Evolutionary conservation across 2,329 filamentous ascomycete species (phyloP).

Genomic region (Stagonosporopsis vannaccii): DNA sequence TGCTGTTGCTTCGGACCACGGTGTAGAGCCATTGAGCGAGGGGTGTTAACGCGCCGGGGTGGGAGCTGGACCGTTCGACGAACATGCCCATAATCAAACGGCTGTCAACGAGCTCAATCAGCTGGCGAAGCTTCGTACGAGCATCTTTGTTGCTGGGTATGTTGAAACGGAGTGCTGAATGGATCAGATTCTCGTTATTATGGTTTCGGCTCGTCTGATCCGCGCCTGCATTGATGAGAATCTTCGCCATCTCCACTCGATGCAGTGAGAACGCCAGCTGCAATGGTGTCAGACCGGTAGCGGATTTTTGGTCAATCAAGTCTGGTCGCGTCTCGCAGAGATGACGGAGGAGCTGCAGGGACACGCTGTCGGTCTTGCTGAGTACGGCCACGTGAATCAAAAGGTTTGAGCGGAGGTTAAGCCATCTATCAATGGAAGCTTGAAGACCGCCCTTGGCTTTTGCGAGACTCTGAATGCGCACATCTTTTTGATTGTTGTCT

Average conservation of each 20-base stretch:
- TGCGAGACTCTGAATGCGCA: slow-evolving; percentile 67
- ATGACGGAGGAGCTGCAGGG: slow-evolving; percentile 68
- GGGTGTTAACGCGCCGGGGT: slow-evolving; percentile 66
- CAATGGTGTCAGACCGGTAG: slow-evolving; percentile 69
- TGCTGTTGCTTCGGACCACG: not conserved
- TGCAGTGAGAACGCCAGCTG: slow-evolving; percentile 69
- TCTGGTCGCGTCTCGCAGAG: slow-evolving; percentile 69
- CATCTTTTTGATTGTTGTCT: slow-evolving; percentile 66
- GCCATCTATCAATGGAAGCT: slow-evolving; percentile 67
- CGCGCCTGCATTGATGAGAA: slow-evolving; percentile 72
- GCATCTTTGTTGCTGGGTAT: slow-evolving; percentile 30
- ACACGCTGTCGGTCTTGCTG: slow-evolving; percentile 48
- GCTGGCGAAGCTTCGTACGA: slow-evolving; percentile 48
- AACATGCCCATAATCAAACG: slow-evolving; percentile 66
- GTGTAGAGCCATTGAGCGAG: slow-evolving; percentile 57
- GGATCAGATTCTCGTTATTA: slow-evolving; percentile 71
- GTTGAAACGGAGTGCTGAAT: slow-evolving; percentile 52
- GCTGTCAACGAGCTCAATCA: slow-evolving; percentile 67
- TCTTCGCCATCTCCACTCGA: slow-evolving; percentile 62
- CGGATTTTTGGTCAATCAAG: slow-evolving; percentile 67
- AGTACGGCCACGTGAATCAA: slow-evolving; percentile 67
- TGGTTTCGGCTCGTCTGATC: slow-evolving; percentile 71
- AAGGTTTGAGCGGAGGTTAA: slow-evolving; percentile 55
- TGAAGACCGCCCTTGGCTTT: slow-evolving; percentile 69
- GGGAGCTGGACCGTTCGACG: slow-evolving; percentile 61